A percentile compares a stretch with the other conserved stretches of the same genome.
Evolutionary conservation across 2,329 filamentous ascomycete species (phyloP).

Genomic region (Coniella lustricola): DNA sequence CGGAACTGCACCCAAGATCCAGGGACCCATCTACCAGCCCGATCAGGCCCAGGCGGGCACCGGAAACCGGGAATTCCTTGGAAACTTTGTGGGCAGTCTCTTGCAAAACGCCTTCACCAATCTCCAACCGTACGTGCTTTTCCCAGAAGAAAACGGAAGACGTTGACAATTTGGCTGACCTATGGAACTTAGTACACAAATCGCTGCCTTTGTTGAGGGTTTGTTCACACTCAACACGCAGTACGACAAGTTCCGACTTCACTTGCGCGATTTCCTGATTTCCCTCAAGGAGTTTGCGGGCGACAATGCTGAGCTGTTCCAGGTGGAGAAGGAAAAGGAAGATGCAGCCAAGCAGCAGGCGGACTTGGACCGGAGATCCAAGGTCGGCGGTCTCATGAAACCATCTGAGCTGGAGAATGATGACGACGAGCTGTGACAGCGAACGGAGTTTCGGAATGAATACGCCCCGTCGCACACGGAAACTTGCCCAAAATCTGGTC

Average conservation of each 20-base stretch:
- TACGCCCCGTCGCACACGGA: conserved; percentile 37
- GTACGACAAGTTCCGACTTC: conserved; percentile 89
- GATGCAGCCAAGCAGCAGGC: conserved; percentile 77
- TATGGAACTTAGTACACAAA: conserved; percentile 62
- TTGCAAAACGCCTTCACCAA: conserved; percentile 90
- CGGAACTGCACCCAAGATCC: conserved; percentile 70
- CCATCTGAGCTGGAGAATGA: conserved; percentile 90
- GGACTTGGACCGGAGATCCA: conserved; percentile 86
- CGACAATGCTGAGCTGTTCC: conserved; percentile 89
- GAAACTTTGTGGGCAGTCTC: conserved; percentile 77
- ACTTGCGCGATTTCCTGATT: conserved; percentile 93
- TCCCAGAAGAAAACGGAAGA: background rate
- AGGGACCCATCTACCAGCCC: conserved; percentile 79
- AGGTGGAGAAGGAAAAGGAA: conserved; percentile 90
- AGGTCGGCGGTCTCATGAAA: conserved; percentile 92
- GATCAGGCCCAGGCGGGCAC: conserved; percentile 81
- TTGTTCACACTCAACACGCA: conserved; percentile 84
- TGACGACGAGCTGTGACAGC: conserved; percentile 84
- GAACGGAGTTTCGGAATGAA: conserved; percentile 59
- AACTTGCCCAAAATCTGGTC: conserved; percentile 18
- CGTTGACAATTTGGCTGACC: background rate
- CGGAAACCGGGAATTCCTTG: conserved; percentile 83
- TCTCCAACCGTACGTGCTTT: conserved; percentile 66
- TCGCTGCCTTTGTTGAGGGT: conserved; percentile 81
- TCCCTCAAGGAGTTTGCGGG: conserved; percentile 94